Conservation (phyloP, 129 eudicot genomes). For the Tagetes erecta region DNA sequence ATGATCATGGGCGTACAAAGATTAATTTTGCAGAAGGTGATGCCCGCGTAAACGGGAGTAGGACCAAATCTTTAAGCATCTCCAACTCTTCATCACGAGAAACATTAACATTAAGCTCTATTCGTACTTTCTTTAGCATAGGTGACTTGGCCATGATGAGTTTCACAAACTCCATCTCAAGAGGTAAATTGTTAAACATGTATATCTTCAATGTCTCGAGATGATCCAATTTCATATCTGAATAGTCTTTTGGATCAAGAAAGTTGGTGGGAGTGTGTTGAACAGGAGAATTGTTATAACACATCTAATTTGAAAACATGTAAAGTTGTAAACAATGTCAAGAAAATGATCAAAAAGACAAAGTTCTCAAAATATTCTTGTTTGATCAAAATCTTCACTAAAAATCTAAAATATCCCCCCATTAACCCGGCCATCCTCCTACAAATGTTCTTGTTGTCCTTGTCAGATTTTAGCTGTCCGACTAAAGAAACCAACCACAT, state of each 20-base stretch:
- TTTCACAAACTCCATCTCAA: constrained; percentile 20
- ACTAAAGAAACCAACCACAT: too few relatives aligned
- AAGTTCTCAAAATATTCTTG: too few relatives aligned
- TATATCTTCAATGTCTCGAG: constrained; percentile 9
- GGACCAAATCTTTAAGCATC: constrained; percentile 19
- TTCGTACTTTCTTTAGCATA: constrained; percentile 1
- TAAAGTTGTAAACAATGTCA: neutral
- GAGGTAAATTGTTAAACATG: neutral
- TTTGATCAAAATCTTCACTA: neutral
- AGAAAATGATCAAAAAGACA: neutral
- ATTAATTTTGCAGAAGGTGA: constrained; percentile 15
- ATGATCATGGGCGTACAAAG: neutral
- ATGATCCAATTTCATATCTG: constrained; percentile 14
- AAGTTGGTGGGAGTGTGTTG: neutral
- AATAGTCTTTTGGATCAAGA: constrained; percentile 1
- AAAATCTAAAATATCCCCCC: too few relatives aligned
- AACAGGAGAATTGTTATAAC: neutral
- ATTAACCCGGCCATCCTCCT: too few relatives aligned
- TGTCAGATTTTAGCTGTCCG: too few relatives aligned
- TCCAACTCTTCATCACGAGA: constrained; percentile 1
- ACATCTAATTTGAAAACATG: neutral
- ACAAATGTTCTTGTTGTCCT: too few relatives aligned
- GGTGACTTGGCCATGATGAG: constrained; percentile 18
- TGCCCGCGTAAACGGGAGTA: constrained; percentile 8
- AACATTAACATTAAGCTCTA: neutral